phyloP scores from a whole-genome alignment of 345 rosid genomes.

The Eucalyptus sp. region DNA sequence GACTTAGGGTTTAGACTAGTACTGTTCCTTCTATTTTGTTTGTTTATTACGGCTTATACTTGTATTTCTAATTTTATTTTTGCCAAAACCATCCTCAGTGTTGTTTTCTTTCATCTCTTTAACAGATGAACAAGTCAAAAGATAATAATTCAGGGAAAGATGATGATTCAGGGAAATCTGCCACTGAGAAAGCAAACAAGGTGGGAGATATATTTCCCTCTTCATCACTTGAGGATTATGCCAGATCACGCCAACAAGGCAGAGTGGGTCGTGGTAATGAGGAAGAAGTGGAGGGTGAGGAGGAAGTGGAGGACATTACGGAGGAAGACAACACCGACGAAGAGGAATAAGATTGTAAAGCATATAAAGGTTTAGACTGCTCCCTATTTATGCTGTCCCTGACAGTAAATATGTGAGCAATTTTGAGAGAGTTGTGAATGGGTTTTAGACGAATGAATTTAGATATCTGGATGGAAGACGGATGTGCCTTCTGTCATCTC shows the following conservation, averaged over 20 bases:
- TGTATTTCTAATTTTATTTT: neutral
- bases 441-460: neutral
- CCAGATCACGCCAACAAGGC: constrained; percentile 11
- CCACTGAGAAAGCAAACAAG: constrained; percentile 37
- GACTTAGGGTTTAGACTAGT: neutral
- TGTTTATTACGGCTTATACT: neutral
- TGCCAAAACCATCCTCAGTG: neutral
- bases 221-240: constrained; percentile 64
- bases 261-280: neutral
- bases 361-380: neutral
- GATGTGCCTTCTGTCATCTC: neutral
- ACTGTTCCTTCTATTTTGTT: neutral
- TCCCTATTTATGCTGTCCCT: neutral
- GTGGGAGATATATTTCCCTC: constrained; percentile 74
- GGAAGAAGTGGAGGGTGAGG: constrained; percentile 3
- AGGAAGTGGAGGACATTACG: constrained; percentile 1
- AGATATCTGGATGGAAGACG: neutral
- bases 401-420: neutral
- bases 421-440: neutral
- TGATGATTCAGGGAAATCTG: constrained; percentile 18
- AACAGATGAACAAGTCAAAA: constrained; percentile 58
- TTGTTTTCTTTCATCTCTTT: neutral
- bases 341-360: neutral
- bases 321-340: constrained; percentile 11
- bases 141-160: constrained; percentile 32